Conservation (phyloP, 257 asterid genomes). For the Primulina huaijiensis region DNA sequence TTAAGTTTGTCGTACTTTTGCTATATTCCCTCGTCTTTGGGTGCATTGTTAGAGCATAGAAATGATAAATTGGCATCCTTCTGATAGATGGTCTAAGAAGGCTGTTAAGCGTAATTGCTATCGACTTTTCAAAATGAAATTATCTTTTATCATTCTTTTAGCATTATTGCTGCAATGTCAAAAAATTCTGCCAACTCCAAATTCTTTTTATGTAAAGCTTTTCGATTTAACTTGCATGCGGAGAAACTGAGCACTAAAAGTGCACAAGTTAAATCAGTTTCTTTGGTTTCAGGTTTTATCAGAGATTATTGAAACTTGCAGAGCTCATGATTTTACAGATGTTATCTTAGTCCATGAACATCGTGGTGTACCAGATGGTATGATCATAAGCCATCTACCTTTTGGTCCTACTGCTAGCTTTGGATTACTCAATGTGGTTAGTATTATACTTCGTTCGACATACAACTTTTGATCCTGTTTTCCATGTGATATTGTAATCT, state of each 20-base stretch:
- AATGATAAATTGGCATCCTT: not conserved
- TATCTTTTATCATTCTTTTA: not conserved
- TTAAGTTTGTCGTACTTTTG: not conserved
- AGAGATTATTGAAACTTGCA: conserved; percentile 85
- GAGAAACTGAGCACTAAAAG: not conserved
- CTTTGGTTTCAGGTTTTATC: conserved; percentile 60
- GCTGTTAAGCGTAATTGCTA: not conserved
- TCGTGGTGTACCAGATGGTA: conserved; percentile 94
- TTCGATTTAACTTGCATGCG: not conserved
- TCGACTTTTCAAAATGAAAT: not conserved
- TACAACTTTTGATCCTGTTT: not conserved
- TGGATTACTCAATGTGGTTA: conserved; percentile 90
- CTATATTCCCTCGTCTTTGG: not conserved
- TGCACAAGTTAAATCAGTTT: conserved; percentile 6
- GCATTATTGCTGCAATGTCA: not conserved
- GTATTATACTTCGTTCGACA: conserved; percentile 29
- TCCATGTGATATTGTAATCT: conserved; percentile 16
- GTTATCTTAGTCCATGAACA: conserved; percentile 88
- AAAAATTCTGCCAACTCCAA: not conserved
- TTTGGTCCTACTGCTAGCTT: conserved; percentile 94
- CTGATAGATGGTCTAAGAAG: not conserved
- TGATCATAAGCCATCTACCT: conserved; percentile 88
- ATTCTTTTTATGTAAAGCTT: not conserved
- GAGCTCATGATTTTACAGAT: conserved; percentile 88
- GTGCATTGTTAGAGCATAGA: conserved; percentile 7